Base-by-base conservation (phyloP, 2,329 filamentous ascomycete genomes). In the Pyricularia sp. region DNA sequence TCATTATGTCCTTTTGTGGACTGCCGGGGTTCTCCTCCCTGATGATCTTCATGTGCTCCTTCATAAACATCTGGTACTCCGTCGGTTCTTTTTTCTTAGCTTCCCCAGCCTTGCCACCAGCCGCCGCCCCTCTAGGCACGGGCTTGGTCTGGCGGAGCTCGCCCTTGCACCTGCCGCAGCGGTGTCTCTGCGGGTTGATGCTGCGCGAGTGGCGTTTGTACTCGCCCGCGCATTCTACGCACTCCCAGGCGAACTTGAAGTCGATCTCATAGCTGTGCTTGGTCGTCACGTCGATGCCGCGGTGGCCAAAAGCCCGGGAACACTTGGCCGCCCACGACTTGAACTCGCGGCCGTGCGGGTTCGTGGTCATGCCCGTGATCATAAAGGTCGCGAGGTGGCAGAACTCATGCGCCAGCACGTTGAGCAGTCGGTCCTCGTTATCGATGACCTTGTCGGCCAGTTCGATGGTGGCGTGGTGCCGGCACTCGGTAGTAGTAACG, bases 371-470 rank as follows among this genome's bases (percentile, higher is more conserved):
- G 50, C 89, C 88, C 66, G 85, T 90, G 71, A 98, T 82, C 88
- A 98, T 96, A 78, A 94, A 97, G 74, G 93, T 97, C 63, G 92
- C 90, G 1, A 98, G 81, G 76, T 99, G 95, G 78, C 95, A 98
- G 81, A 95, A 98, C 75, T 99, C 95, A 77, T 99, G 95, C 0
- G 94, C 93, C n/a, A 98, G 81, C 0, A 95, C 93, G 77, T 97
- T 97, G 71, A 95, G 84, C 1, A 98, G 85, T 3, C 92, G 88
- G 69, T 90, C 79, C 72, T 92, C 87, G 74, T 90, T 86, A 76
- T 93, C 88, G 71, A 98, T 93, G 65, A 97, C 90, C 77, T 96
- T 97, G 68, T 92, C 88, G 0, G 94, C 92, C 2, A 98, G 86
- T 76, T 98, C 94, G 75, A 98, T 97, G 20, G 84, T 88, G 11